Conservation (phyloP, 345 rosid species). For the Syzygium aqueum region DNA sequence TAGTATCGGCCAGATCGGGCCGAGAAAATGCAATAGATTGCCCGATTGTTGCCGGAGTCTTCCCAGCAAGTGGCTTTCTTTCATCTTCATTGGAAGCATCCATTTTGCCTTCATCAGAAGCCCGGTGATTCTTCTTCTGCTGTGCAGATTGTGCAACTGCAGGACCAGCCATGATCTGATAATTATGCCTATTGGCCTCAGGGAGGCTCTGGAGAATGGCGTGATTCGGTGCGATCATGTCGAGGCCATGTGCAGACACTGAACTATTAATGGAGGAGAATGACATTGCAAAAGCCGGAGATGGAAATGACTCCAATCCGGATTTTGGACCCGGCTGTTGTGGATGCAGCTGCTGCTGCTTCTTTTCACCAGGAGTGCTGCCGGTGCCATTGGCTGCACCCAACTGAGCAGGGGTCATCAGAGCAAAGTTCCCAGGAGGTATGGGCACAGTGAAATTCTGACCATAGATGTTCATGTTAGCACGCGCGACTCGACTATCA, state of each 20-base stretch:
- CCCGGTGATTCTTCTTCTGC: constrained; percentile 63
- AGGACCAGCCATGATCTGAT: constrained; percentile 52
- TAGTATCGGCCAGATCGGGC: constrained; percentile 46
- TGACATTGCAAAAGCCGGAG: constrained; percentile 92
- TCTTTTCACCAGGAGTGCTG: constrained; percentile 55
- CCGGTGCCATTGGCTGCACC: constrained; percentile 27
- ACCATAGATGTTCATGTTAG: constrained; percentile 42
- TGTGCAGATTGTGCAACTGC: constrained; percentile 62
- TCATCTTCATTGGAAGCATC: constrained; percentile 54
- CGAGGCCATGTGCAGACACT: constrained; percentile 36
- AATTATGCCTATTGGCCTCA: constrained; percentile 59
- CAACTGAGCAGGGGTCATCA: constrained; percentile 49
- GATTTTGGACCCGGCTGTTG: constrained; percentile 43
- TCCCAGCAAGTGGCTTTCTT: constrained; percentile 43
- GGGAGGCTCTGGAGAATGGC: constrained; percentile 67
- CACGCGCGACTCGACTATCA: constrained; percentile 60
- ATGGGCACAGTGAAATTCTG: constrained; percentile 61
- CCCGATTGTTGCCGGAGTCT: constrained; percentile 29
- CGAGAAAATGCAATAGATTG: constrained; percentile 82
- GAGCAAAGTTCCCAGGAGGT: constrained; percentile 53
- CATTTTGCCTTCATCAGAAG: constrained; percentile 56
- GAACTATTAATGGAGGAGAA: constrained; percentile 63
- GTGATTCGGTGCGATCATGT: constrained; percentile 72
- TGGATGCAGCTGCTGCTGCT: constrained; percentile 22
- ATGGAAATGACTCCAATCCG: constrained; percentile 45